Evolutionary conservation across 1,284 basidiomycete genomes (phyloP), one percentile per base, ranked within the genome.

Genomic region (Ustilago bromivora): DNA sequence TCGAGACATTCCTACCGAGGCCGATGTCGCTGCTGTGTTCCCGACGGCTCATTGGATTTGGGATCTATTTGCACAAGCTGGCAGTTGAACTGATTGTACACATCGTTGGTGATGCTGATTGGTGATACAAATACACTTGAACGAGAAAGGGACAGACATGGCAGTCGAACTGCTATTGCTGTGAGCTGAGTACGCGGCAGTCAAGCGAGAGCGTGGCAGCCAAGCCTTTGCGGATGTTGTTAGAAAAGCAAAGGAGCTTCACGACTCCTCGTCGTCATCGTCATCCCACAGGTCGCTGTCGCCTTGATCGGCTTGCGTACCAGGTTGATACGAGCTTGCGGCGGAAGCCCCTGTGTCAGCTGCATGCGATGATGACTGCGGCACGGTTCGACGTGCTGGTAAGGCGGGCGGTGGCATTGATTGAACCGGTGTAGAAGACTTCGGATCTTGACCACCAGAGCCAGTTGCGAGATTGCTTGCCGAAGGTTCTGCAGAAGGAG

Each of bases 241-340:
- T 6, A 4, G 3, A 9, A 19, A 46, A 19, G 8, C n/a, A 46
- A 46, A 23, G 11, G 1, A 8, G 43, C 19, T 15, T 19, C 15
- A 46, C 17, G 43, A 46, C 17, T 46, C 43, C 6, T 47, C 59
- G 28, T 52, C 38, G 2, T 70, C 75, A 35, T 66, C 70, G 40
- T 77, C 70, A 41, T 77, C 76, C 78, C 78, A 80, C 7, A 80
- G 64, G 46, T 81, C 74, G 19, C 57, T 68, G 38, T 75, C 80
- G 19, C 67, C 78, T 6, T 63, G 60, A 19, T 58, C 67, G 6
- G 62, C 31, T 32, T 62, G 46, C 13, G 19, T 43, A 17, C 36
- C 54, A 17, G 35, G 8, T 17, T n/a, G 17, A 15, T 19, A 19
- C 41, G 55, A n/a, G 15, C 19, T 53, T 15, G 54, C 19, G n/a